Evolutionary conservation across 768 basidiomycete genomes (phyloP).

Genomic region (Auriscalpium microsporum): DNA sequence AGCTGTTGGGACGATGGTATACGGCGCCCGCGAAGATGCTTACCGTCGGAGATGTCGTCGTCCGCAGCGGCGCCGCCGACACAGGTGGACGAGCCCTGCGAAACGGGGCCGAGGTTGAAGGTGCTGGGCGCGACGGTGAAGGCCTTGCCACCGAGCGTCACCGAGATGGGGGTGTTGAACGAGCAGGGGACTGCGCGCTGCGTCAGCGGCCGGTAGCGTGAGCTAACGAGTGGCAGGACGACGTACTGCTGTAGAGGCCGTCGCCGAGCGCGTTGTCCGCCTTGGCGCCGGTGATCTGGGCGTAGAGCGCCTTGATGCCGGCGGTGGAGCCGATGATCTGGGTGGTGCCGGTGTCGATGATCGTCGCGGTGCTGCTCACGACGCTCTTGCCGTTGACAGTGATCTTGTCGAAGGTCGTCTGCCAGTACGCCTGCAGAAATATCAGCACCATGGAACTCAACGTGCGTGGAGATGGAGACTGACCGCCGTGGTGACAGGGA

Average conservation of each 20-base stretch:
- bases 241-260: neutral
- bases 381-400: slow-evolving; percentile 1
- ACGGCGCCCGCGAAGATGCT: no score
- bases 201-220: no score
- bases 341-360: slow-evolving; percentile 19
- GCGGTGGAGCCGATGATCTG: slow-evolving; percentile 11
- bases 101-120: no score
- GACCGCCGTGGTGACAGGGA: neutral
- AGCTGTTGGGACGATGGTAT: no score
- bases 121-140: no score
- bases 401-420: slow-evolving; percentile 7
- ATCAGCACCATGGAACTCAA: neutral
- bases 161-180: no score
- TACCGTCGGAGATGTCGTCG: no score
- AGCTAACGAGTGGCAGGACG: neutral
- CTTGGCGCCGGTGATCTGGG: slow-evolving; percentile 6
- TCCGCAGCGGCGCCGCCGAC: no score
- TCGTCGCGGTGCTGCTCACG: neutral
- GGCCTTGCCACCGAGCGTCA: no score
- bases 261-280: neutral
- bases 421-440: slow-evolving; percentile 13
- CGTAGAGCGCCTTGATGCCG: slow-evolving; percentile 7
- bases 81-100: no score
- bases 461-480: neutral
- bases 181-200: no score